Conservation (phyloP, 2,329 filamentous ascomycete species). For the Paecilomyces sp. region DNA sequence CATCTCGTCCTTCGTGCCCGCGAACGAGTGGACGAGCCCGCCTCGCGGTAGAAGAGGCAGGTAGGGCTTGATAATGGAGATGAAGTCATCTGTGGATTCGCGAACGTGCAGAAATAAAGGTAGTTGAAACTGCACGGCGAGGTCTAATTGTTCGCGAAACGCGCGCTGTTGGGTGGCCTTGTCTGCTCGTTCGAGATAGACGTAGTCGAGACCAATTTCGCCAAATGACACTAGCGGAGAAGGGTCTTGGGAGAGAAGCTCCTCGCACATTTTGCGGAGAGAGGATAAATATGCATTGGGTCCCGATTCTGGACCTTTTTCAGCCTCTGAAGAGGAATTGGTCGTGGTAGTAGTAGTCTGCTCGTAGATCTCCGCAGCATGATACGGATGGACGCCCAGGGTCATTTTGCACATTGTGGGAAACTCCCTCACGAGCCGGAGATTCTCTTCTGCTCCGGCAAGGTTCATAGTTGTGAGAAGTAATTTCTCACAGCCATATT, state of each 20-base stretch:
- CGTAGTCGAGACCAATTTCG: neutral
- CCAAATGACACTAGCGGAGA: neutral
- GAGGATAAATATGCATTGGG: conserved; percentile 14
- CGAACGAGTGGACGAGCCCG: conserved; percentile 85
- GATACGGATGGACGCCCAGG: conserved; percentile 46
- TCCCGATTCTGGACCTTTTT: conserved; percentile 3
- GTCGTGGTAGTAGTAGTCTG: conserved; percentile 9
- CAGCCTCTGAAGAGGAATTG: neutral
- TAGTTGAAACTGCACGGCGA: neutral
- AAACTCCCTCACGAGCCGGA: conserved; percentile 24
- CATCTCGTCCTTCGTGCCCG: conserved; percentile 56
- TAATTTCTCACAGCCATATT: neutral
- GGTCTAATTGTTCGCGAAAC: neutral
- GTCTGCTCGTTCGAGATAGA: neutral
- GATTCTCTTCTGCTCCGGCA: conserved; percentile 33
- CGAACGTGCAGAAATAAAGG: conserved; percentile 15
- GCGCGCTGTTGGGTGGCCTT: neutral
- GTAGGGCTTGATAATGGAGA: conserved; percentile 35
- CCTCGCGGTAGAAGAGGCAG: conserved; percentile 25
- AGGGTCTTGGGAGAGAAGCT: neutral
- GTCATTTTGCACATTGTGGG: conserved; percentile 38
- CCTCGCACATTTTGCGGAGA: neutral
- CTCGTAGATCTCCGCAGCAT: conserved; percentile 38
- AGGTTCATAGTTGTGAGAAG: conserved; percentile 30
- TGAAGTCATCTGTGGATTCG: conserved; percentile 38